Percentiles rank a stretch among this genome's conserved stretches.
These are phyloP conservation scores for Hymenoscyphus scutula DNA, from an alignment of 2,329 filamentous ascomycete species.

Conservation along the genomic window DNA sequence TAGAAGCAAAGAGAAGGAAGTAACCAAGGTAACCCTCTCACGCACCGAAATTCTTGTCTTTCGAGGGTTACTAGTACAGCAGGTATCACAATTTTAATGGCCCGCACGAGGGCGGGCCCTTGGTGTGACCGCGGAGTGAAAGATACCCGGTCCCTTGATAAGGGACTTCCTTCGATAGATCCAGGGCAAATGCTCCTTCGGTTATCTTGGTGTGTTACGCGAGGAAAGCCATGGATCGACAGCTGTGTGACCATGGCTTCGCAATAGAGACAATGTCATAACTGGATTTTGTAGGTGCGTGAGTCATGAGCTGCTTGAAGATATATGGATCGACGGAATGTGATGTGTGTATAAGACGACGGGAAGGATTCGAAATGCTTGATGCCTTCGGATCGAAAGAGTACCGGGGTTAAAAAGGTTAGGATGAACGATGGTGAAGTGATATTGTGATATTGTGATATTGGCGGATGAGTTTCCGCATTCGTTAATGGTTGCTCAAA, in stretches of 20 bases:
- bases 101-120: no score
- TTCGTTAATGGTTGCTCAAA: background rate
- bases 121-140: slow-evolving; percentile 1
- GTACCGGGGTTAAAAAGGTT: background rate
- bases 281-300: background rate
- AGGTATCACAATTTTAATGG: background rate
- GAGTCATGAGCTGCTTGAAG: no score
- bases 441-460: background rate
- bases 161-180: background rate
- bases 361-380: no score
- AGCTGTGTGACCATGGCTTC: background rate
- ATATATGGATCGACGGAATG: no score
- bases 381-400: background rate
- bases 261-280: slow-evolving; percentile 1
- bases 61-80: no score
- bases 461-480: background rate
- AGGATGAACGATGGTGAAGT: background rate
- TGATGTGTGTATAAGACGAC: no score
- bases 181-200: background rate
- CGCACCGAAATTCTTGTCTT: no score
- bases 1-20: no score
- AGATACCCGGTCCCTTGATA: background rate
- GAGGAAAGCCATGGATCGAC: slow-evolving; percentile 2
- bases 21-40: no score
- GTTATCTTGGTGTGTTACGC: background rate